Evolutionary conservation across 2,329 filamentous ascomycete species (phyloP).

Genomic region (Chaetomium sp.): DNA sequence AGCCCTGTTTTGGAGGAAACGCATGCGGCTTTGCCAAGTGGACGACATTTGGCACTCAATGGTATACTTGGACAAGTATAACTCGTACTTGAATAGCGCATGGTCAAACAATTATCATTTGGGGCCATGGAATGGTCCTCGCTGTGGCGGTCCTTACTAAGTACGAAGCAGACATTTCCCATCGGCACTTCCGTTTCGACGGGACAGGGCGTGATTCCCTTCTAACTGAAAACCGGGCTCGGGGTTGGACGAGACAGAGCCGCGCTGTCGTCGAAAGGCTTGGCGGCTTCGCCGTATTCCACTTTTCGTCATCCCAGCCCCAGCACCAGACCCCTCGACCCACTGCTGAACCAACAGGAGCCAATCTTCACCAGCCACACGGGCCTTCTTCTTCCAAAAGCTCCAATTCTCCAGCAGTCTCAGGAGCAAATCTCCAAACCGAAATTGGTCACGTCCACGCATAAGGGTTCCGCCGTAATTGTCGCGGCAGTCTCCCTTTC

Average conservation of each 20-base stretch:
- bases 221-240: no score
- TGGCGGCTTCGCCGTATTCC: conserved; percentile 16
- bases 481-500: neutral
- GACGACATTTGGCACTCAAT: neutral
- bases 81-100: no score
- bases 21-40: neutral
- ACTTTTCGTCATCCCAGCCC: conserved; percentile 14
- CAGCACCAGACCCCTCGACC: neutral
- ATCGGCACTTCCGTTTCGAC: no score
- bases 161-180: neutral
- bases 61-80: no score
- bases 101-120: neutral
- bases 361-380: conserved; percentile 17
- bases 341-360: neutral
- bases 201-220: no score
- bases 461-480: neutral
- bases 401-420: neutral
- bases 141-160: neutral
- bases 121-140: neutral
- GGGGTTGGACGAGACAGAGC: neutral
- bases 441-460: conserved; percentile 2
- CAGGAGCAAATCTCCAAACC: conserved; percentile 5
- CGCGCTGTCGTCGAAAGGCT: conserved; percentile 4
- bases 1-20: no score
- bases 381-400: conserved; percentile 12